Percentiles rank a stretch among this genome's conserved stretches.
Evolutionary conservation across 106 monocot genomes (phyloP).

Genomic region (Vanilla planifolia): DNA sequence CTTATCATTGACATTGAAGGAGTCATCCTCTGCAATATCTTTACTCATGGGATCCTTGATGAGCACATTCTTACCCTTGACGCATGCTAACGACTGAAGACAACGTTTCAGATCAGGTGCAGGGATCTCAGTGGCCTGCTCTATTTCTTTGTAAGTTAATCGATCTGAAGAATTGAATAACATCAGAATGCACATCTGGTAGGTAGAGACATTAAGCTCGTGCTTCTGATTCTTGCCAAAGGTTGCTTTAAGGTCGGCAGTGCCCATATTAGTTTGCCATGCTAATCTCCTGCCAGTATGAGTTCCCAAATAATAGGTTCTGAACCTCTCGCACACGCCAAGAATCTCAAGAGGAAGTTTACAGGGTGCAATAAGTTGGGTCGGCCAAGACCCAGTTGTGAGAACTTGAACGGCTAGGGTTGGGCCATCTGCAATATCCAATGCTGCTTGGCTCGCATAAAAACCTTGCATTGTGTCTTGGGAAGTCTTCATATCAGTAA

Average conservation of each 20-base stretch:
- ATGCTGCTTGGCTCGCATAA: constrained; percentile 31
- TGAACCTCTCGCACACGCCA: constrained; percentile 66
- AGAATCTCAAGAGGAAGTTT: constrained; percentile 84
- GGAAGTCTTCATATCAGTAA: constrained; percentile 68
- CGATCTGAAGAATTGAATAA: constrained; percentile 76
- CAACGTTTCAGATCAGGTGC: constrained; percentile 61
- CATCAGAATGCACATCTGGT: constrained; percentile 97
- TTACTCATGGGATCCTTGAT: constrained; percentile 76
- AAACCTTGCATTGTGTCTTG: constrained; percentile 71
- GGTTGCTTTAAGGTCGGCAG: constrained; percentile 74
- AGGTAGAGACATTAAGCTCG: constrained; percentile 83
- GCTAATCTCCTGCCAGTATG: constrained; percentile 84
- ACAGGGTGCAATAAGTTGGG: constrained; percentile 57
- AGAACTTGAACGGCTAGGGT: constrained; percentile 75
- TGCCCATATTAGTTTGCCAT: constrained; percentile 96
- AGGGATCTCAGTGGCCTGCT: constrained; percentile 57
- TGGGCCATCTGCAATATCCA: constrained; percentile 50
- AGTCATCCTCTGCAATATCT: constrained; percentile 64
- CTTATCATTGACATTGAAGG: constrained; percentile 73
- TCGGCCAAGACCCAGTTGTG: constrained; percentile 92
- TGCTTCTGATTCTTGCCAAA: constrained; percentile 73
- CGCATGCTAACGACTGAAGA: constrained; percentile 85
- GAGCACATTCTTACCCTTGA: constrained; percentile 83
- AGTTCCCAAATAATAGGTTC: constrained; percentile 77
- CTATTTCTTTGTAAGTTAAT: constrained; percentile 58